phyloP scores from a whole-genome alignment of 2,329 filamentous ascomycete species.

The Diplodia corticola region DNA sequence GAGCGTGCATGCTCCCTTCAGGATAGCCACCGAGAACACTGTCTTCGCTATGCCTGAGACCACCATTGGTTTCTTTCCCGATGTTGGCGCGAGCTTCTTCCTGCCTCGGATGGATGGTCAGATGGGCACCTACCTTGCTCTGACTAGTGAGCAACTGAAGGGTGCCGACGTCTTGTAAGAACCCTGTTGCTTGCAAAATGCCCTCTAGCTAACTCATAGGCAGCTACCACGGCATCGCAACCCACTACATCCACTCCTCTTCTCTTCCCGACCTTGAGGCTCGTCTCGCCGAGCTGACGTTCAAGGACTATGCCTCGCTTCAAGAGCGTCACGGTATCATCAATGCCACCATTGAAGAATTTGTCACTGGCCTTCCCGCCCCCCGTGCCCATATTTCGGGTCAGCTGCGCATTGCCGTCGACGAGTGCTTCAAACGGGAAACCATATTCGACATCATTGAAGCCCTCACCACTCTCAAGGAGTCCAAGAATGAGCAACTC shows the following conservation, averaged over 20 bases:
- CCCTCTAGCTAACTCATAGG: not conserved
- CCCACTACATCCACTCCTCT: conserved; percentile 93
- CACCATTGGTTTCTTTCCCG: conserved; percentile 97
- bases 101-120: conserved; percentile 83
- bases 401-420: conserved; percentile 74
- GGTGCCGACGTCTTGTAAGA: conserved; percentile 74
- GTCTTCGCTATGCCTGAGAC: conserved; percentile 99
- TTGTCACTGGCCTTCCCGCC: conserved; percentile 78
- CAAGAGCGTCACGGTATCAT: conserved; percentile 68
- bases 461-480: conserved; percentile 57
- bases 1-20: conserved; percentile 90
- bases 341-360: conserved; percentile 89
- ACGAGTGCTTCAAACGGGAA: conserved; percentile 59
- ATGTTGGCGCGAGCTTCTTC: conserved; percentile 96
- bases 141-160: conserved; percentile 81
- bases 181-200: not conserved
- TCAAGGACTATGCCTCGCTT: conserved; percentile 72
- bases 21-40: conserved; percentile 94
- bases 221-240: conserved; percentile 81
- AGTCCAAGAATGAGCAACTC: conserved; percentile 49
- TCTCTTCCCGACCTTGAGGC: conserved; percentile 77
- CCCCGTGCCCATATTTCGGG: conserved; percentile 57
- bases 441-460: conserved; percentile 69
- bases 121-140: conserved; percentile 86
- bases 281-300: conserved; percentile 84